These are phyloP conservation scores for Metschnikowia reukaufii DNA, from an alignment of 805 yeast species.

Conservation along the genomic window DNA sequence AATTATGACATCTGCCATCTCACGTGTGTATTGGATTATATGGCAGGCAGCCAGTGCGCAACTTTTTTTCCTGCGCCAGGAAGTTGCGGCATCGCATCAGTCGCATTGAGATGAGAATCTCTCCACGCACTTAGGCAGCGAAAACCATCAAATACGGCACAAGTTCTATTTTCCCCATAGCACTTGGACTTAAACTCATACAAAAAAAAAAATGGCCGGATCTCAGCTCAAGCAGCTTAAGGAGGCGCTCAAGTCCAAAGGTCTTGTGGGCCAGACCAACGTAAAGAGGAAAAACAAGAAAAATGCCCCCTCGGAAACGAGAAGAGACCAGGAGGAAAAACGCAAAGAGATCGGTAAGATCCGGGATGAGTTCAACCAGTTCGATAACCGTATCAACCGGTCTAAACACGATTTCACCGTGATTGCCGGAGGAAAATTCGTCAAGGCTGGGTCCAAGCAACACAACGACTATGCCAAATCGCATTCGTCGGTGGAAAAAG, in stretches of 20 bases:
- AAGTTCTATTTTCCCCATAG: no score
- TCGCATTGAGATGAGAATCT: conserved; percentile 7
- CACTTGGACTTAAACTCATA: no score
- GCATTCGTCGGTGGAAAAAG: conserved; percentile 38
- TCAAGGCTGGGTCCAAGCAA: conserved; percentile 41
- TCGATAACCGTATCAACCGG: conserved; percentile 73
- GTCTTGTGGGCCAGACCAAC: conserved; percentile 85
- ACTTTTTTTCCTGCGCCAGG: conserved; percentile 3
- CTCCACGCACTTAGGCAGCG: background rate
- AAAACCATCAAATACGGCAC: no score
- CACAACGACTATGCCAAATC: conserved; percentile 35
- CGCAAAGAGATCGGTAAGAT: conserved; percentile 53
- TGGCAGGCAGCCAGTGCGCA: no score
- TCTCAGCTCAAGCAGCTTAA: conserved; percentile 84
- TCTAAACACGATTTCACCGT: conserved; percentile 55
- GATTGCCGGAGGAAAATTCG: conserved; percentile 44
- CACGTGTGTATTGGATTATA: no score
- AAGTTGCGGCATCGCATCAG: conserved; percentile 9
- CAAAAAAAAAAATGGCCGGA: conserved; percentile 59
- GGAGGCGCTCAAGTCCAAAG: conserved; percentile 71
- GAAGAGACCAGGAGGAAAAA: conserved; percentile 63
- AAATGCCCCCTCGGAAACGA: conserved; percentile 58
- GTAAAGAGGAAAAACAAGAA: conserved; percentile 55
- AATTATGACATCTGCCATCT: no score
- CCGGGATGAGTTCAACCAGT: conserved; percentile 85